Percentiles rank a stretch among this genome's conserved stretches.
These are phyloP conservation scores for Pseudozyma thailandica DNA, from an alignment of 1,284 basidiomycete genomes.

Conservation along the genomic window DNA sequence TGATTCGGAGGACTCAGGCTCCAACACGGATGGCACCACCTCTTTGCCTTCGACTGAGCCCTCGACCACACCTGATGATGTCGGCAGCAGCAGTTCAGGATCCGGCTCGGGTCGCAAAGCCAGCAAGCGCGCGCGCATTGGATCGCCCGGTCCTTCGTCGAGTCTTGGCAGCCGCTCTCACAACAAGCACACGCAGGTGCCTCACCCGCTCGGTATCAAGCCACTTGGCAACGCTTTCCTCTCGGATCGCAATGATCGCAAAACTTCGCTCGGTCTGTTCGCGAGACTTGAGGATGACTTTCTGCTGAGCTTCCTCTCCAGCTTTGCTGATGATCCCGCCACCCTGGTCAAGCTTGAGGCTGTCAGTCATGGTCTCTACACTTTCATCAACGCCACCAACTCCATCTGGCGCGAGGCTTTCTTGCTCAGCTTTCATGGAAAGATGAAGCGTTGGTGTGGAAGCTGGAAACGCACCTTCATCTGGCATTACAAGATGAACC, in stretches of 20 bases:
- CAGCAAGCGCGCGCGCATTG: constrained; percentile 23
- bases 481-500: constrained; percentile 32
- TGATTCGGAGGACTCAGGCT: constrained; percentile 31
- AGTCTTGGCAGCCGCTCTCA: neutral
- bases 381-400: constrained; percentile 55
- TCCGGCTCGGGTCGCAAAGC: constrained; percentile 11
- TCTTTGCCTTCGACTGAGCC: constrained; percentile 41
- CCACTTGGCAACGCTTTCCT: constrained; percentile 62
- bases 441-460: constrained; percentile 55
- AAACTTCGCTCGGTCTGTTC: constrained; percentile 48
- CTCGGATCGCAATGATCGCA: constrained; percentile 42
- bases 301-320: constrained; percentile 49
- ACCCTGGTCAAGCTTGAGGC: constrained; percentile 43
- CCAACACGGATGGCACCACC: constrained; percentile 35
- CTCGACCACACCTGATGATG: constrained; percentile 40
- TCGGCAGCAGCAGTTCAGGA: constrained; percentile 15
- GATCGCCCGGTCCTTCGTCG: constrained; percentile 12
- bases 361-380: constrained; percentile 48
- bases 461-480: constrained; percentile 62
- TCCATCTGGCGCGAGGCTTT: constrained; percentile 57
- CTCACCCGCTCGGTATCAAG: constrained; percentile 61
- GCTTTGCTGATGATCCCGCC: constrained; percentile 27
- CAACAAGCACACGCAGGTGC: constrained; percentile 22
- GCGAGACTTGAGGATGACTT: constrained; percentile 54
- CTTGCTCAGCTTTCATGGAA: constrained; percentile 40